Conservation (phyloP, 2,329 filamentous ascomycete genomes). For the Orbilia oligospora region DNA sequence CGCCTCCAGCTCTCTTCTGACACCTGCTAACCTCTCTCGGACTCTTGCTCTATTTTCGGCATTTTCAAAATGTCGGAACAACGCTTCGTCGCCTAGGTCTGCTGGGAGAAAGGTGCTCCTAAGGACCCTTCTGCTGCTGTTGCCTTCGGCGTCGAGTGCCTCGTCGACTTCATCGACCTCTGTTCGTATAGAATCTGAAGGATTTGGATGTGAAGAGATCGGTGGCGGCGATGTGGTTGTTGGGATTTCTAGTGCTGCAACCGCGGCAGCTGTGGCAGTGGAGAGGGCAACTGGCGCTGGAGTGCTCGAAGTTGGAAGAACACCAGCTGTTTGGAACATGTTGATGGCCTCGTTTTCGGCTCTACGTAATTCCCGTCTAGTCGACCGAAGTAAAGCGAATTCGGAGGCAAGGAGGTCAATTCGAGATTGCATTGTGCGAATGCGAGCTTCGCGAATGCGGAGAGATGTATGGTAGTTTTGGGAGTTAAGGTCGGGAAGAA, state of each 20-base stretch:
- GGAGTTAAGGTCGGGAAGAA: conserved; percentile 40
- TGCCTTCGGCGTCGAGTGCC: conserved; percentile 54
- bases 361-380: conserved; percentile 62
- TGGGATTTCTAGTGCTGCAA: conserved; percentile 22
- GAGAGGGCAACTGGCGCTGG: conserved; percentile 15
- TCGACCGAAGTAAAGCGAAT: conserved; percentile 62
- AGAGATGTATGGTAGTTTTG: conserved; percentile 59
- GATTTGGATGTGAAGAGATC: conserved; percentile 3
- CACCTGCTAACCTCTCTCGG: conserved; percentile 45
- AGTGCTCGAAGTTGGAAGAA: conserved; percentile 9
- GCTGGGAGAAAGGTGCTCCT: conserved; percentile 54
- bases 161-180: conserved; percentile 58
- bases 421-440: conserved; percentile 64
- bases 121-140: conserved; percentile 54
- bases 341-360: conserved; percentile 55
- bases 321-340: conserved; percentile 50
- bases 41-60: conserved; percentile 49
- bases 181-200: conserved; percentile 37
- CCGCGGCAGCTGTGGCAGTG: conserved; percentile 9
- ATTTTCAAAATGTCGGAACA: conserved; percentile 56
- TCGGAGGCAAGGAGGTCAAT: conserved; percentile 64
- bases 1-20: conserved; percentile 50
- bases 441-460: conserved; percentile 62
- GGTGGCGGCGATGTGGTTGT: conserved; percentile 27
- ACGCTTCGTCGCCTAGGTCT: conserved; percentile 59